A percentile compares a stretch with the other conserved stretches of the same genome.
phyloP scores from a whole-genome alignment of 495 filamentous ascomycete species.

The Daldinia loculata region DNA sequence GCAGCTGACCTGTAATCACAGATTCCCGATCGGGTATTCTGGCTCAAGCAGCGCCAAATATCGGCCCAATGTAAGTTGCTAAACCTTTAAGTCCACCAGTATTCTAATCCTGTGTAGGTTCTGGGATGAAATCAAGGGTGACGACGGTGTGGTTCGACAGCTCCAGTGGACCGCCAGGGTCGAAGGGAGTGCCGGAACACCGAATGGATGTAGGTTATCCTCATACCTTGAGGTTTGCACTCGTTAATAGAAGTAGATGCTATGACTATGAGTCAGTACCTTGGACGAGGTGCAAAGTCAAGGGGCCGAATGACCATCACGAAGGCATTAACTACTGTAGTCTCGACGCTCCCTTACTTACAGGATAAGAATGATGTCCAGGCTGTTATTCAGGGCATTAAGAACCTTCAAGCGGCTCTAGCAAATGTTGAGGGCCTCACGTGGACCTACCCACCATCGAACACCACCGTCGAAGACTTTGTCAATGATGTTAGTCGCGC shows the following conservation, averaged over 20 bases:
- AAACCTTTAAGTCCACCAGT: slow-evolving; percentile 16
- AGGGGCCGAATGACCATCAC: slow-evolving; percentile 71
- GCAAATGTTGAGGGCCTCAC: slow-evolving; percentile 59
- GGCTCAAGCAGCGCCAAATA: slow-evolving; percentile 74
- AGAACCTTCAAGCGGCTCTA: slow-evolving; percentile 66
- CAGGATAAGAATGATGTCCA: slow-evolving; percentile 61
- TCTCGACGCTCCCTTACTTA: slow-evolving; percentile 64
- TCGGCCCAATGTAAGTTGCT: slow-evolving; percentile 63
- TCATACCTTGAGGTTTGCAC: not conserved
- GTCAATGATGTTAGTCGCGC: slow-evolving; percentile 47
- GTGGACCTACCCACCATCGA: slow-evolving; percentile 56
- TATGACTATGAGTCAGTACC: slow-evolving; percentile 72
- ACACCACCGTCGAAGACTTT: slow-evolving; percentile 60
- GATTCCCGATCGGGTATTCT: slow-evolving; percentile 67
- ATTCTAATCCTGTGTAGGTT: slow-evolving; percentile 43
- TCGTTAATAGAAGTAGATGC: slow-evolving; percentile 46
- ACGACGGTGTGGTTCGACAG: slow-evolving; percentile 71
- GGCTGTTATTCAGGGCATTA: slow-evolving; percentile 62
- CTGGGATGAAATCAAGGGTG: slow-evolving; percentile 67
- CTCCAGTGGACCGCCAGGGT: slow-evolving; percentile 72
- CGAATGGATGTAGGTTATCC: slow-evolving; percentile 47
- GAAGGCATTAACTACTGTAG: slow-evolving; percentile 62
- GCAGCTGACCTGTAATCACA: slow-evolving; percentile 41
- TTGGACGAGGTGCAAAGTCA: slow-evolving; percentile 68
- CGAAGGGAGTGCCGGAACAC: slow-evolving; percentile 59